These are phyloP conservation scores for Diaporthe sp. DNA, from an alignment of 2,329 filamentous ascomycete species.

Conservation along the genomic window DNA sequence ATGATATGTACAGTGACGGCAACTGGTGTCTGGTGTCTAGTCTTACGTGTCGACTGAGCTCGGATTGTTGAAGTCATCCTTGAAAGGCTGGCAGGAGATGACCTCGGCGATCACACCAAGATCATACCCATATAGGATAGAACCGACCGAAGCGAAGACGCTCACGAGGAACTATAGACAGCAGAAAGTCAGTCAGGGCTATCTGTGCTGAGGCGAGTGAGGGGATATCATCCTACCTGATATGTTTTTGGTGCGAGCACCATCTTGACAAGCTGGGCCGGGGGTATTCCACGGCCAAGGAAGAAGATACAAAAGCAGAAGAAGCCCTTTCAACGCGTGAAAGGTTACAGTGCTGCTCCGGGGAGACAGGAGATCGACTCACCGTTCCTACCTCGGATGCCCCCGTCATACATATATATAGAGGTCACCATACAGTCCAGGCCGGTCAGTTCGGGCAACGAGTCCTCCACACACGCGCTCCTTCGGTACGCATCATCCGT, in stretches of 20 bases:
- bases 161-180: constrained; percentile 61
- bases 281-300: background rate
- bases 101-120: constrained; percentile 66
- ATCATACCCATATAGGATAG: constrained; percentile 68
- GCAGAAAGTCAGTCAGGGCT: constrained; percentile 32
- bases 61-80: constrained; percentile 44
- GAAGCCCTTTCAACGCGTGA: background rate
- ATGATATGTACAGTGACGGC: constrained; percentile 20
- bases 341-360: constrained; percentile 11
- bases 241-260: constrained; percentile 41
- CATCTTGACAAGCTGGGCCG: constrained; percentile 34
- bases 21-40: constrained; percentile 14
- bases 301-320: background rate
- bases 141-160: constrained; percentile 68
- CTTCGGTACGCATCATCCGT: constrained; percentile 26
- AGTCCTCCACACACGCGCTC: constrained; percentile 13
- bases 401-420: constrained; percentile 16
- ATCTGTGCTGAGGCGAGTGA: background rate
- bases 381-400: constrained; percentile 19
- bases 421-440: constrained; percentile 1
- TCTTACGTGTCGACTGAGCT: constrained; percentile 53
- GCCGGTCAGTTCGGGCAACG: background rate
- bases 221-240: constrained; percentile 35
- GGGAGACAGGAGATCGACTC: constrained; percentile 3
- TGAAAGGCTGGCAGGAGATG: constrained; percentile 57